These are phyloP conservation scores for Phytophthora tubulina DNA, from an alignment of 352 stramenopile genomes.

Conservation along the genomic window DNA sequence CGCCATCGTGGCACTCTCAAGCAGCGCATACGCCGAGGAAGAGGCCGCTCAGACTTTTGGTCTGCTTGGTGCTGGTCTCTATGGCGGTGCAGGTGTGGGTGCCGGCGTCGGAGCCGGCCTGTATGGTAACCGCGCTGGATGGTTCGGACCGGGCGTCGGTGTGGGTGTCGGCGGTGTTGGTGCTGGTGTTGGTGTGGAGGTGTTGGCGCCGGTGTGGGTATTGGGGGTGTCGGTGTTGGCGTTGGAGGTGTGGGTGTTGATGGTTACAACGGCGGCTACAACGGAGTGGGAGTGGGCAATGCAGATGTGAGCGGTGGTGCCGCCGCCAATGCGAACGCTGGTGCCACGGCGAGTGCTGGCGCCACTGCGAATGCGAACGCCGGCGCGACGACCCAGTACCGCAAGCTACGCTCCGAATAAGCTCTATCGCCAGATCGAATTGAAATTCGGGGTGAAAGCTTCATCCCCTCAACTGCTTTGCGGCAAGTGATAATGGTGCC, in stretches of 20 bases:
- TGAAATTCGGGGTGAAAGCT: background rate
- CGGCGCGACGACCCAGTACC: conserved; percentile 5
- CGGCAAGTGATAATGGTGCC: too few species aligned
- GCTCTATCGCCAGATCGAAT: too few species aligned
- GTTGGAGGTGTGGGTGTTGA: background rate
- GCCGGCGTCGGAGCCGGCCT: background rate
- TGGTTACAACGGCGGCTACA: conserved; percentile 2
- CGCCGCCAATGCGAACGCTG: conserved; percentile 12
- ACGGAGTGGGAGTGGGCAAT: conserved; percentile 1
- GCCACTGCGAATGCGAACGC: conserved; percentile 11
- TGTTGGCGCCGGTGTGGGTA: conserved; percentile 3
- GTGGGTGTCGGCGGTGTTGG: background rate
- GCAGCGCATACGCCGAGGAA: background rate
- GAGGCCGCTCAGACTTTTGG: conserved; percentile 24
- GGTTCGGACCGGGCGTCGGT: background rate
- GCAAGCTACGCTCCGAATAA: conserved; percentile 16
- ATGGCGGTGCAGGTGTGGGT: conserved; percentile 1
- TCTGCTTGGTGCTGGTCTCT: conserved; percentile 7
- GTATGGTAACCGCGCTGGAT: conserved; percentile 3
- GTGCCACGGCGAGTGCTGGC: conserved; percentile 1
- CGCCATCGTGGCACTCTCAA: conserved; percentile 8
- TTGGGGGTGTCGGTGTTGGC: background rate
- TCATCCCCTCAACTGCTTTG: background rate
- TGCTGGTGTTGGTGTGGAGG: background rate
- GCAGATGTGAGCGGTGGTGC: background rate